phyloP scores from a whole-genome alignment of 2,329 filamentous ascomycete species.

The Sclerotinia sclerotiorum region DNA sequence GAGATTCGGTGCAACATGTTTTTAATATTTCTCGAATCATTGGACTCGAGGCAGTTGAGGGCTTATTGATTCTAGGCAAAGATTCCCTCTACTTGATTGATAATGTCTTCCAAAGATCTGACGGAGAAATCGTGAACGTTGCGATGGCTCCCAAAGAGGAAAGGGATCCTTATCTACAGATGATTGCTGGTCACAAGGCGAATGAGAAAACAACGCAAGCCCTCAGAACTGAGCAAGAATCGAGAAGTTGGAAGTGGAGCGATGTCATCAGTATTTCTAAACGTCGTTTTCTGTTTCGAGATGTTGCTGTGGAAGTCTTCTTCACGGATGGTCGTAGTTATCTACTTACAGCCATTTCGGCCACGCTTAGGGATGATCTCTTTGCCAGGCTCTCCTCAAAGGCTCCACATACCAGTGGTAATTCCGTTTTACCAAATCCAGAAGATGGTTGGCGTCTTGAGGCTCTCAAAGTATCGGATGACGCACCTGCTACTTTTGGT shows the following conservation, averaged over 20 bases:
- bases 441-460: constrained; percentile 94
- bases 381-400: constrained; percentile 73
- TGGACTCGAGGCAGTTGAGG: constrained; percentile 89
- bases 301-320: constrained; percentile 96
- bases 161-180: constrained; percentile 90
- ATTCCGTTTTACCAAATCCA: constrained; percentile 67
- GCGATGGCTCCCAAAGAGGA: constrained; percentile 92
- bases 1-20: constrained; percentile 88
- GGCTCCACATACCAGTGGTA: constrained; percentile 75
- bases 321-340: constrained; percentile 97
- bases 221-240: constrained; percentile 69
- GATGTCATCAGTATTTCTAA: constrained; percentile 96
- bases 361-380: constrained; percentile 73
- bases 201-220: constrained; percentile 54
- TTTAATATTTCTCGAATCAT: constrained; percentile 95
- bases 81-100: constrained; percentile 92
- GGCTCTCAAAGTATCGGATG: constrained; percentile 67
- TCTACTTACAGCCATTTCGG: constrained; percentile 78
- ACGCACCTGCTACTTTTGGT: constrained; percentile 64
- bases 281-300: constrained; percentile 88
- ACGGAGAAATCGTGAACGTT: constrained; percentile 95
- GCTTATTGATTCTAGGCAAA: constrained; percentile 89
- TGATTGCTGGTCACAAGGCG: constrained; percentile 73
- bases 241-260: constrained; percentile 87
- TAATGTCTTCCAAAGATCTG: constrained; percentile 90